These are phyloP conservation scores for Microbotryum intermedium DNA, from an alignment of 1,284 basidiomycete species.

Conservation along the genomic window DNA sequence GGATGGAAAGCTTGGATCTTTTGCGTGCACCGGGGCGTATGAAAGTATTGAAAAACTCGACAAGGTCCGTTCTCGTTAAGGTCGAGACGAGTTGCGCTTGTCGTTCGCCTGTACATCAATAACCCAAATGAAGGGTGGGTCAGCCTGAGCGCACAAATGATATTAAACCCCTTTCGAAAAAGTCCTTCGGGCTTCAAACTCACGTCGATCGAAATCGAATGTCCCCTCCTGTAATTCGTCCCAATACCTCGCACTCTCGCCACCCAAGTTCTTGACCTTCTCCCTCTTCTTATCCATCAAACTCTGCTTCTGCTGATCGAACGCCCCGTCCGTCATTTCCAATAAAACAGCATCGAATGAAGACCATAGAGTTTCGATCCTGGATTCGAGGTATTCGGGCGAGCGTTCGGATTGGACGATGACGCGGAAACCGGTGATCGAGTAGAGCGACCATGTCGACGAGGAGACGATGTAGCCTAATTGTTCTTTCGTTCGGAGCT, in stretches of 20 bases:
- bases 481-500: constrained; percentile 90
- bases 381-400: constrained; percentile 74
- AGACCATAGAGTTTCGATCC: constrained; percentile 77
- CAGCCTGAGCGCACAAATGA: too few relatives aligned
- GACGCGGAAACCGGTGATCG: constrained; percentile 66
- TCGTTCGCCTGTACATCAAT: constrained; percentile 36
- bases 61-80: constrained; percentile 68
- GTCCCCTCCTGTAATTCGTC: constrained; percentile 62
- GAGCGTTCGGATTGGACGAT: constrained; percentile 81
- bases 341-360: constrained; percentile 49
- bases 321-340: constrained; percentile 53
- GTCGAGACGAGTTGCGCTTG: constrained; percentile 57
- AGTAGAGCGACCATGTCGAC: constrained; percentile 16
- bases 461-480: constrained; percentile 83
- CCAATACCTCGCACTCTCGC: constrained; percentile 58
- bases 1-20: constrained; percentile 30
- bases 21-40: constrained; percentile 15
- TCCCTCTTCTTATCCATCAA: constrained; percentile 62
- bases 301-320: constrained; percentile 50
- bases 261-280: constrained; percentile 57
- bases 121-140: not conserved
- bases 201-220: constrained; percentile 53
- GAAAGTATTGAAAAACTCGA: constrained; percentile 46
- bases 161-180: too few relatives aligned
- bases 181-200: too few relatives aligned